Evolutionary conservation across 169 alveolate genomes (phyloP).

Genomic region (Fabrea salina): DNA sequence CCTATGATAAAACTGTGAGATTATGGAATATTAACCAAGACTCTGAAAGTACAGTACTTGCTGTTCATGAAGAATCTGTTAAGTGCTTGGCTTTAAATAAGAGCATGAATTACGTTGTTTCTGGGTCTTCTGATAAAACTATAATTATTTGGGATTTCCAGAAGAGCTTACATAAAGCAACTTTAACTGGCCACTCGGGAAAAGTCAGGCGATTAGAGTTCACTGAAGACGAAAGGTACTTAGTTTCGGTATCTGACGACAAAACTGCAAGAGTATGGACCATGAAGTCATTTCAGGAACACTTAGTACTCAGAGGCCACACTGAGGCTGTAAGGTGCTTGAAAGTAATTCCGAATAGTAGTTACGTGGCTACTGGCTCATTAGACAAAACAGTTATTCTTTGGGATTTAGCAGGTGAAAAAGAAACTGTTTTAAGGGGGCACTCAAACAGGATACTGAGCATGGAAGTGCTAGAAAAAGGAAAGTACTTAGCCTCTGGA

Average conservation of each 20-base stretch:
- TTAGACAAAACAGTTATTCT: conserved; percentile 9
- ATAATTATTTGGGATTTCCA: conserved; percentile 76
- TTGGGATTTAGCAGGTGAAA: not conserved
- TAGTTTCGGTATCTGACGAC: not conserved
- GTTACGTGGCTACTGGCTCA: not conserved
- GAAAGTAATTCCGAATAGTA: not conserved
- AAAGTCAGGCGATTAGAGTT: not conserved
- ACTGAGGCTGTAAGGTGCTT: not conserved
- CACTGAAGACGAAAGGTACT: not conserved
- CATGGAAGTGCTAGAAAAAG: not conserved
- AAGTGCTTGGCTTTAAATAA: not conserved
- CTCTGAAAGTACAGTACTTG: not conserved
- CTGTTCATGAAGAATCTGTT: not conserved
- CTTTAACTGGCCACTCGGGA: not conserved
- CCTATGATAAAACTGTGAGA: conserved; percentile 17
- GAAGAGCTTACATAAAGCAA: not conserved
- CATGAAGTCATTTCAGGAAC: not conserved
- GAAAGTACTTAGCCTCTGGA: no score
- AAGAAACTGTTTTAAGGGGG: not conserved
- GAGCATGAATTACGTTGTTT: no score
- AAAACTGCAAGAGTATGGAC: not conserved
- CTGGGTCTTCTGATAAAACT: conserved; percentile 75
- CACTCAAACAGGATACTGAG: not conserved
- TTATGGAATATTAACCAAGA: not conserved
- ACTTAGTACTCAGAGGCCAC: not conserved